phyloP scores from a whole-genome alignment of 768 basidiomycete genomes.

The Cystobasidium onofrii region DNA sequence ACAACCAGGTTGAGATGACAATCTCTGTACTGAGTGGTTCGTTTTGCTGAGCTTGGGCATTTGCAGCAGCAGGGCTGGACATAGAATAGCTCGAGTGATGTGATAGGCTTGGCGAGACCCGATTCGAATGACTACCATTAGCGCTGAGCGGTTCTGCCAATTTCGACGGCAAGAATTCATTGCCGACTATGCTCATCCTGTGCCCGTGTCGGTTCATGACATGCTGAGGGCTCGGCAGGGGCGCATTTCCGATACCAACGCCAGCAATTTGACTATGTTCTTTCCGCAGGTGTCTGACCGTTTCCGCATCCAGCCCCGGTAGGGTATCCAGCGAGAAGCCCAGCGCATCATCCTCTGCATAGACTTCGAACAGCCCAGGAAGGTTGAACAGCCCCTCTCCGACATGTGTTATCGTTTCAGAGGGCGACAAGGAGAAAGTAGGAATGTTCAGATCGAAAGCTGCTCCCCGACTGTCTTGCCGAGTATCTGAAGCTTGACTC shows the following conservation, averaged over 20 bases:
- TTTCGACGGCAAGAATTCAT: neutral
- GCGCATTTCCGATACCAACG: neutral
- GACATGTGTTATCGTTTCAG: conserved; percentile 74
- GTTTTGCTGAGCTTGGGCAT: neutral
- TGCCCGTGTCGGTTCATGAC: neutral
- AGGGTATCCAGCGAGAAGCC: conserved; percentile 77
- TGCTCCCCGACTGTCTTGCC: conserved; percentile 51
- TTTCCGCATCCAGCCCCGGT: conserved; percentile 57
- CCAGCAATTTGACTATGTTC: neutral
- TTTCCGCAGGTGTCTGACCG: neutral
- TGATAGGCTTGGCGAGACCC: neutral
- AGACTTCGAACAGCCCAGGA: conserved; percentile 85
- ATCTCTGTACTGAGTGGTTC: conserved; percentile 58
- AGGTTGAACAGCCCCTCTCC: conserved; percentile 92
- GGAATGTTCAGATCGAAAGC: conserved; percentile 59
- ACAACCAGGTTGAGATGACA: conserved; percentile 83
- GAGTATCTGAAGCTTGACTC: conserved; percentile 51
- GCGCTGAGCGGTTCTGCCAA: neutral
- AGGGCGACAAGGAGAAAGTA: conserved; percentile 85
- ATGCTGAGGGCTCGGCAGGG: conserved; percentile 2
- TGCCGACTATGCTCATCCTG: neutral
- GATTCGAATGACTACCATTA: neutral
- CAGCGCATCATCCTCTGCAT: conserved; percentile 75
- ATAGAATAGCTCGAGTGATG: conserved; percentile 6
- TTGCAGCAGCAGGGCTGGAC: neutral